Evolutionary conservation across 1,284 basidiomycete species (phyloP), one percentile per base, ranked within the genome.

Genomic region (Cystobasidium pallidum): DNA sequence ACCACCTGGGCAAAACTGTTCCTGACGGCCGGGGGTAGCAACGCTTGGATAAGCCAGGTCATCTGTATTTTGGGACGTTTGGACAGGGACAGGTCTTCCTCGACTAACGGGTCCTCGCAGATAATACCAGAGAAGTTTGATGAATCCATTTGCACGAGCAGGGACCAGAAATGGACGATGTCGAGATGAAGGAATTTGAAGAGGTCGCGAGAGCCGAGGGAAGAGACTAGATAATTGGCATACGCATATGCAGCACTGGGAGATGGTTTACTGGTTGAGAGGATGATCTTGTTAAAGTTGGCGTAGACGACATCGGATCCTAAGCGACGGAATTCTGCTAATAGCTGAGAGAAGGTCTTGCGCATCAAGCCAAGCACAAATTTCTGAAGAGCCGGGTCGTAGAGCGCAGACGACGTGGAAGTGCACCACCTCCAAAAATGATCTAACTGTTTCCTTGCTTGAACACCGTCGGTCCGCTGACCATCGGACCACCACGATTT

Each of bases 341-440:
- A 86, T 73, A 99, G 86, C 82, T 99, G 96, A 54, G 98, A 90
- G 81, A 99, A 94, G 0, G 91, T 95, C 84, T 99, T 99, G 75
- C 91, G 88, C 96, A 99, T 99, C 64, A 99, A 86, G 10, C 94
- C 91, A 76, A 94, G 90, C 15, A 99, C 84, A 83, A 99, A 99
- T 0, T 91, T 88, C 80, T 98, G 93, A 6, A 99, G 85, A 64
- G 92, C 90, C 0, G 94, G 90, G 80, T 99, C 96, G 79, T 93
- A 96, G 84, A 99, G 88, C 73, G 89, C 86, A 36, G 94, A 91
- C 2, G 88, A 85, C 58, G 86, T 88, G 1, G 91, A 94, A 78
- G 88, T 91, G 75, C 96, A 86, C 96, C 96, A 99, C 36, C 96
- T 86, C 94, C 94, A 98, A 82, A 99, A 98, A 81, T 98, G 94